These are phyloP conservation scores for Magnaporthiopsis incrustans DNA, from an alignment of 2,329 filamentous ascomycete species.

Conservation along the genomic window DNA sequence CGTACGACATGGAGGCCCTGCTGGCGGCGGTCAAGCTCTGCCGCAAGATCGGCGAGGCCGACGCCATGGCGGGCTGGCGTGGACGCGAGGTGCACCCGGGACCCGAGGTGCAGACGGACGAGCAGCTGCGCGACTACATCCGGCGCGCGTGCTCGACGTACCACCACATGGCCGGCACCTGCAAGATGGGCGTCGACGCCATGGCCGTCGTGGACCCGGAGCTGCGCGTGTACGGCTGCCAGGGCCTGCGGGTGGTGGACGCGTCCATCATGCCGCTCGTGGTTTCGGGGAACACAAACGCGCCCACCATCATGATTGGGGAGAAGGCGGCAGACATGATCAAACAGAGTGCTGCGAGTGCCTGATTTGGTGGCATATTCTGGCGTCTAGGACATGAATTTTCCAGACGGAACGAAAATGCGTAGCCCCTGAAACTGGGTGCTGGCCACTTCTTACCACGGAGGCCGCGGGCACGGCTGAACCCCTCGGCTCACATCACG, in stretches of 20 bases:
- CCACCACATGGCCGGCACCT: slow-evolving; percentile 22
- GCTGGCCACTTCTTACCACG: too few relatives aligned
- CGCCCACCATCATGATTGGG: too few relatives aligned
- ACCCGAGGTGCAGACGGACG: slow-evolving; percentile 4
- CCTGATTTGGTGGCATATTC: too few relatives aligned
- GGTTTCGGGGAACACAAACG: slow-evolving; percentile 4
- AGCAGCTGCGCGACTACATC: slow-evolving; percentile 3
- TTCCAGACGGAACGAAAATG: too few relatives aligned
- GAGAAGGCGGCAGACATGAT: too few relatives aligned
- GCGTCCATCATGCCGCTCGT: slow-evolving; percentile 13
- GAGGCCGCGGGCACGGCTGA: too few relatives aligned
- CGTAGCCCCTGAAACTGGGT: too few relatives aligned
- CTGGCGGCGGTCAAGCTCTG: not conserved
- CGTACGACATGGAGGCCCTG: not conserved
- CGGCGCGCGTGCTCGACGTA: not conserved
- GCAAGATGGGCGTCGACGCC: slow-evolving; percentile 21
- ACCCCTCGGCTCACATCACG: too few relatives aligned
- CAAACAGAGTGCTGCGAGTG: too few relatives aligned
- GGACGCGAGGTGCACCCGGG: not conserved
- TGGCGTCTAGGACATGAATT: too few relatives aligned
- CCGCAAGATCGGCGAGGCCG: not conserved
- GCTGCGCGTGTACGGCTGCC: slow-evolving; percentile 14
- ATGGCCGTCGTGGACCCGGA: slow-evolving; percentile 13
- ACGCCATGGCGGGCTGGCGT: too few relatives aligned
- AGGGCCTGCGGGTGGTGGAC: slow-evolving; percentile 16